Percentiles rank a stretch among this genome's conserved stretches.
These are phyloP conservation scores for Fusarium sp. DNA, from an alignment of 2,329 filamentous ascomycete species.

Conservation along the genomic window DNA sequence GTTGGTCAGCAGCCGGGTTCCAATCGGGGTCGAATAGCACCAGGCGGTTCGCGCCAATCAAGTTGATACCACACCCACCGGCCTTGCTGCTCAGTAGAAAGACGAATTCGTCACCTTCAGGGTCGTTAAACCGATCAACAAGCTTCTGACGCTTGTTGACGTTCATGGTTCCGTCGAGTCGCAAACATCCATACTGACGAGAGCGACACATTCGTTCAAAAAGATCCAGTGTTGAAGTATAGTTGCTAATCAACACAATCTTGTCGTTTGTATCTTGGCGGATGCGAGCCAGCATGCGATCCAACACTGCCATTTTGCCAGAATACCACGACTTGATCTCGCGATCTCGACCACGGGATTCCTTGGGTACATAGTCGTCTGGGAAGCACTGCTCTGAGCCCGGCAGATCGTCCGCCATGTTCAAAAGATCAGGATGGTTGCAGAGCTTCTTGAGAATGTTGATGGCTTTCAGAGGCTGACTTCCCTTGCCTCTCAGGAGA, in stretches of 20 bases:
- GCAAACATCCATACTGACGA: slow-evolving; percentile 83
- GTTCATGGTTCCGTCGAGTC: slow-evolving; percentile 96
- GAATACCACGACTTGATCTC: slow-evolving; percentile 97
- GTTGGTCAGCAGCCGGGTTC: slow-evolving; percentile 98
- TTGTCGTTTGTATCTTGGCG: slow-evolving; percentile 98
- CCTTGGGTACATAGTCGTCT: slow-evolving; percentile 87
- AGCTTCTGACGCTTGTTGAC: slow-evolving; percentile 97
- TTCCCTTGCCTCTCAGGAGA: slow-evolving; percentile 89
- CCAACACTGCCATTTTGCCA: slow-evolving; percentile 98
- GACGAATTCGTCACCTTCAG: slow-evolving; percentile 86
- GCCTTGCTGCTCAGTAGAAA: slow-evolving; percentile 98
- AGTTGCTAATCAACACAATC: slow-evolving; percentile 98
- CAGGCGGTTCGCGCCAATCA: slow-evolving; percentile 92
- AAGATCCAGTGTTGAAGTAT: slow-evolving; percentile 93
- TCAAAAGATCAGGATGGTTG: slow-evolving; percentile 94
- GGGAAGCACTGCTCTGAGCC: slow-evolving; percentile 85
- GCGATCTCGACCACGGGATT: slow-evolving; percentile 85
- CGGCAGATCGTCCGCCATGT: slow-evolving; percentile 82
- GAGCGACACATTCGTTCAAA: slow-evolving; percentile 90
- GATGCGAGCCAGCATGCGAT: slow-evolving; percentile 95
- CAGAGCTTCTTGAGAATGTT: slow-evolving; percentile 97
- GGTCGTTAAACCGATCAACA: slow-evolving; percentile 97
- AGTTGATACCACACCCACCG: slow-evolving; percentile 93
- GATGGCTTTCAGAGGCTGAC: slow-evolving; percentile 95
- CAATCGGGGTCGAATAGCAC: slow-evolving; percentile 97